Evolutionary conservation across 2,329 filamentous ascomycete genomes (phyloP), one percentile per base, ranked within the genome.

Genomic region (Epichloe sibirici): DNA sequence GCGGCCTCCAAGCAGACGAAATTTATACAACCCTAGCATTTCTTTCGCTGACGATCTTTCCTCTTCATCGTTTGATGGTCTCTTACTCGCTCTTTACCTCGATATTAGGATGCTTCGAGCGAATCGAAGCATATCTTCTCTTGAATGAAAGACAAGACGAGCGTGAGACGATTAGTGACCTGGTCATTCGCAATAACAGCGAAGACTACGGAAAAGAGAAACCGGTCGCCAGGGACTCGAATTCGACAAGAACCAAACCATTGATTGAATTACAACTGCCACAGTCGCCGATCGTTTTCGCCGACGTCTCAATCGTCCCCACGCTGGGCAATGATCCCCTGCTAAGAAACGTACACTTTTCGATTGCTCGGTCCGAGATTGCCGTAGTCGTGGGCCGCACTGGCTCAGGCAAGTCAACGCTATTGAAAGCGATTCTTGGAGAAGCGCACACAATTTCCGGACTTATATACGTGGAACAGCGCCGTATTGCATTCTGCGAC

Each of bases 291-390:
- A 25, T 49, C 13, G 23, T 49, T 63, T 46, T 71, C 68, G 54
- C 75, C 74, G 34, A 76, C 60, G 15, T 63, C 53, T 4, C 72
- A 70, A 42, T 62, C 61, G 51, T 66, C 65, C 4, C 69, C 69
- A 1, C 66, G 63, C 5, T 72, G 57, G 1, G 59, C 54, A 25
- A 66, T 61, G 34, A 69, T 65, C n/a, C 74, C 58, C 0, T 58
- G 49, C 45, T 56, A 23, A 45, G 45, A 13, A n/a, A 48, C 31
- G 38, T 54, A 7, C 46, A 51, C n/a, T 11, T 57, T 9, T 39
- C 28, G 3, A n/a, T 57, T 9, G 31, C n/a, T 5, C 48, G 31
- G 7, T 45, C 37, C 7, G 50, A 15, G 28, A 34, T 57, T 35
- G 53, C 40, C 5, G 37, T 57, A 23, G 44, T 56, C 5, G 7